phyloP scores from a whole-genome alignment of 305 asterid species.

The Salvia sclarea region DNA sequence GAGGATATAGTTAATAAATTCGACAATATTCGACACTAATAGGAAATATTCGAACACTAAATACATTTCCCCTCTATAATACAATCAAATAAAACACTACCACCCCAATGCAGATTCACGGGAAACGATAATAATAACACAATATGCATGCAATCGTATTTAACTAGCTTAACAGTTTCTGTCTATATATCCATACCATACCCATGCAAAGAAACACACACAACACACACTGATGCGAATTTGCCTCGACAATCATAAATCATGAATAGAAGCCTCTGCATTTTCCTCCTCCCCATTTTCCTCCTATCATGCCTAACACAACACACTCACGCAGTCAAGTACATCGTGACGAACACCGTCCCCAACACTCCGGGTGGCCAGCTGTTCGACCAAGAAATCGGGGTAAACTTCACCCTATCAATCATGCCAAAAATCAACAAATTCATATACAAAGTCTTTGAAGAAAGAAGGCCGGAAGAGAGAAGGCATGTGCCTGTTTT shows the following conservation, averaged over 20 bases:
- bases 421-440: not conserved
- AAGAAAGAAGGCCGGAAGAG: not conserved
- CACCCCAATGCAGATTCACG: not conserved
- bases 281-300: not conserved
- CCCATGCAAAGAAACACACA: not conserved
- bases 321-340: conserved; percentile 1
- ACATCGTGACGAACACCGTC: conserved; percentile 19
- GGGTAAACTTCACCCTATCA: not conserved
- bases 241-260: not conserved
- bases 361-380: conserved; percentile 23
- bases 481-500: not conserved
- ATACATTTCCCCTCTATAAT: not conserved
- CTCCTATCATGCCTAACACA: not conserved
- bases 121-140: not conserved
- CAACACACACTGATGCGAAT: not conserved
- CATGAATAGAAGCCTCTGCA: not conserved
- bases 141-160: not conserved
- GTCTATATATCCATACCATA: not conserved
- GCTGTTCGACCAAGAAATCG: conserved; percentile 14
- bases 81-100: not conserved
- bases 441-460: conserved; percentile 6
- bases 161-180: not conserved
- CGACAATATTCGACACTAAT: not conserved
- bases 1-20: not conserved
- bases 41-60: not conserved